Percentiles rank a stretch among this genome's conserved stretches.
phyloP scores from a whole-genome alignment of 495 filamentous ascomycete species.

The Aspergillus ostianus region DNA sequence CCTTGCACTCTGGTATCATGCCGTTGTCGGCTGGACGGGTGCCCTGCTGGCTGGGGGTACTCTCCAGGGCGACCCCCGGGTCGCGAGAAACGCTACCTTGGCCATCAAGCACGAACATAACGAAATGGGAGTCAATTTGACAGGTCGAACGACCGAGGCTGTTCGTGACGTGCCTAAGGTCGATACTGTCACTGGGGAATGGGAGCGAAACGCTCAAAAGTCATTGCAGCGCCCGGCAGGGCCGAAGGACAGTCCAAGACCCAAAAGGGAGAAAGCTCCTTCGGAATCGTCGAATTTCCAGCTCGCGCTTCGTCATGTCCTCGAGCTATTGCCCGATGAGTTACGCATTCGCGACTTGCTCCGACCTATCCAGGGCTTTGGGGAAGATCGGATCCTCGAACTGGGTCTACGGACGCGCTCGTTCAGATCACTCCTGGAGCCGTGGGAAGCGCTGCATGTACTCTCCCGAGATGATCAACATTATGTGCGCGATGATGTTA shows the following conservation, averaged over 20 bases:
- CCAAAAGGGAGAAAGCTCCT: not conserved
- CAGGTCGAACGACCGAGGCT: not conserved
- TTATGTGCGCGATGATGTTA: constrained; percentile 21
- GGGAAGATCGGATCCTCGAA: constrained; percentile 19
- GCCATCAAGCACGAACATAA: not conserved
- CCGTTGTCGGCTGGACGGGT: not conserved
- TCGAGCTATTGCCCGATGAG: constrained; percentile 12
- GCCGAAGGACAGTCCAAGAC: not conserved
- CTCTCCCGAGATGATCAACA: constrained; percentile 4
- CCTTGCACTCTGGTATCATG: not conserved
- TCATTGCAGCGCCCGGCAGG: not conserved
- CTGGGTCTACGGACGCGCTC: constrained; percentile 20
- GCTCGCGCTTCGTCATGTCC: not conserved
- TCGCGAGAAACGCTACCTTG: not conserved
- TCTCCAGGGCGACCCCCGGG: not conserved
- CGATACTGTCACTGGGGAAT: not conserved
- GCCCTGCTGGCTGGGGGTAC: not conserved
- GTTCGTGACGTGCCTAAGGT: not conserved
- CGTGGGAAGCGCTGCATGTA: constrained; percentile 21
- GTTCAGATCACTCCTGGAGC: constrained; percentile 17
- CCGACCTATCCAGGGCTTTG: constrained; percentile 13
- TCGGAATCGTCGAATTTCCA: not conserved
- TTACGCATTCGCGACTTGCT: constrained; percentile 7
- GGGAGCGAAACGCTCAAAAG: not conserved
- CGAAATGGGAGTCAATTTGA: not conserved